Base-by-base conservation (phyloP, 768 basidiomycete genomes). In the Termitomyces sp. region DNA sequence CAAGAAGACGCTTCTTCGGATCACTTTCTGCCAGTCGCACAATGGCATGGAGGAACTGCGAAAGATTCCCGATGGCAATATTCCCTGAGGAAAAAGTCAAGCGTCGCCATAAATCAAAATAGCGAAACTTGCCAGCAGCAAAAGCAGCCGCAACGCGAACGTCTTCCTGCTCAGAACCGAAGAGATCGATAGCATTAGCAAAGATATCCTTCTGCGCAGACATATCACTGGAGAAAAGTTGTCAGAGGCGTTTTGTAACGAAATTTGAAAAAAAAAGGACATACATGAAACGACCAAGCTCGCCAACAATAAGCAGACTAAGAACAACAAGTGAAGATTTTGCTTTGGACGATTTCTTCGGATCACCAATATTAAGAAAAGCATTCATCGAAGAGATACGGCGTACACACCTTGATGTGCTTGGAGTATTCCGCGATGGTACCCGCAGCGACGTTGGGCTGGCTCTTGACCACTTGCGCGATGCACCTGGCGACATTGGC, bases 11-110 rank as follows among this genome's bases (percentile, higher is more conserved):
- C 66, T 87, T 93, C 72, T 87, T 85, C 10, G 83, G 78, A 66
- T 94, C 86, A 11, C 76, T 81, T 71, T 92, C 80, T 43, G 89
- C 79, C 62, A 92, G 80, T 63, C 86, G 86, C 62, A 97, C 82
- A 61, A 98, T 89, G 5, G 79, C 78, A 27, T 94, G 93, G 4
- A 98, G 78, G 82, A 94, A 97, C 65, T 87, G 83, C 12, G 85
- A 83, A 23, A 95, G 77, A 65, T 93, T 96, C 5, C 97, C 97
- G 40, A 98, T 95, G 12, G 95, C 92, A 49, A 99, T 91, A 68
- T 98, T 98, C 37, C 95, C 95, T 90, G 31, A 49, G 25, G 14
- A 31, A 16, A 10, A 29, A 48, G 40, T 41, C 38, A 40, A 35
- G 4, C 55, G 48, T 23, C 19, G 59, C 19, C 14, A 51, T 19